Conservation (phyloP, 352 stramenopile genomes). For the Stramenopiles sp. region DNA sequence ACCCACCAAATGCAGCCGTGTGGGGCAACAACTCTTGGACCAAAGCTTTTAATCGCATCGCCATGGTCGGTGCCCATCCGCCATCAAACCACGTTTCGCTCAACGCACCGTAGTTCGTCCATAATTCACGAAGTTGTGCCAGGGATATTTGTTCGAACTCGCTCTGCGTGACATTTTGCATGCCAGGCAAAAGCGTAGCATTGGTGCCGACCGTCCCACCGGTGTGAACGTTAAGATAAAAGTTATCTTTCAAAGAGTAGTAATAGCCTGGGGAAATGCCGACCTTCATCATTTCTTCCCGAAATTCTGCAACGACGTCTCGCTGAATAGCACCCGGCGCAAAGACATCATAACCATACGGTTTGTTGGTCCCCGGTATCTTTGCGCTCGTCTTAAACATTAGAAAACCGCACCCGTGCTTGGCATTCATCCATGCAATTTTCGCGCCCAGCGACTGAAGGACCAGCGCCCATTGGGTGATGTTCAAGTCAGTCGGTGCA, state of each 20-base stretch:
- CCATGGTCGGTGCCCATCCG: too few relatives aligned
- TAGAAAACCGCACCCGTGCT: conserved; percentile 17
- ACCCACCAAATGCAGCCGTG: neutral
- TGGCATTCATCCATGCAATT: conserved; percentile 14
- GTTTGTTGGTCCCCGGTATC: too few relatives aligned
- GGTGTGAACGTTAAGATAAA: too few relatives aligned
- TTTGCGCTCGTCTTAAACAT: conserved; percentile 12
- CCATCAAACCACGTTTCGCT: conserved; percentile 16
- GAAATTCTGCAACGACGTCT: conserved; percentile 14
- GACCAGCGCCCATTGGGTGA: conserved; percentile 14
- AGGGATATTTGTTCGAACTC: conserved; percentile 15
- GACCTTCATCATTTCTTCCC: neutral
- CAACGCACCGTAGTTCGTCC: conserved; percentile 14
- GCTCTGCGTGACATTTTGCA: conserved; percentile 16
- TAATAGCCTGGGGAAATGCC: conserved; percentile 15
- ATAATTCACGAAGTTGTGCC: conserved; percentile 10
- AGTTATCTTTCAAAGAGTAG: conserved; percentile 18
- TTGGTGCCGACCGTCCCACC: too few relatives aligned
- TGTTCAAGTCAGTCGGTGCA: conserved; percentile 15
- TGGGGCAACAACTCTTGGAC: too few relatives aligned
- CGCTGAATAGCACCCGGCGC: neutral
- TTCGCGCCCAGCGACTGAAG: conserved; percentile 12
- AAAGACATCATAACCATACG: too few relatives aligned
- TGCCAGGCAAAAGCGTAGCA: conserved; percentile 12
- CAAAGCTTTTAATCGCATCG: too few relatives aligned